Evolutionary conservation across 331 rosid genomes (phyloP).

Genomic region (Erythrophleum ivorense): DNA sequence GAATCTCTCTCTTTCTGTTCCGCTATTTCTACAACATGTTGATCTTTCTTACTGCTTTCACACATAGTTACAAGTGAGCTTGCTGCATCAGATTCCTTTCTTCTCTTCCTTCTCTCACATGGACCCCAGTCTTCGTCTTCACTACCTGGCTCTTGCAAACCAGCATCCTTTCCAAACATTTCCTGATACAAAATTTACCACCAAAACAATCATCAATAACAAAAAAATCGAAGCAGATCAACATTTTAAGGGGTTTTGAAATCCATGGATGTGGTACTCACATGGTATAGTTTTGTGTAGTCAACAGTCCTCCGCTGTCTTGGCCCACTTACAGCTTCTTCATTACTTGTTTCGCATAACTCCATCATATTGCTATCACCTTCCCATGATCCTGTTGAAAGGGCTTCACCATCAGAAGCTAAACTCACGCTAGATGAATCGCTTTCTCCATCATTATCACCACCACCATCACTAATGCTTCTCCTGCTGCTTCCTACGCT

Average conservation of each 20-base stretch:
- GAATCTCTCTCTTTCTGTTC: slow-evolving; percentile 31
- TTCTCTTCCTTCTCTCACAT: slow-evolving; percentile 63
- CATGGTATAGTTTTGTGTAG: slow-evolving; percentile 71
- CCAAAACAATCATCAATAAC: too few species aligned
- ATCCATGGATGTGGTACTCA: too few species aligned
- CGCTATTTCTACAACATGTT: slow-evolving; percentile 37
- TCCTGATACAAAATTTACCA: slow-evolving; percentile 57
- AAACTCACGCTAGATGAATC: slow-evolving; percentile 58
- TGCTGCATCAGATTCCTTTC: slow-evolving; percentile 83
- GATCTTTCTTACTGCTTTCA: slow-evolving; percentile 57
- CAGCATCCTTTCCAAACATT: slow-evolving; percentile 83
- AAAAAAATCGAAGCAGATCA: too few species aligned
- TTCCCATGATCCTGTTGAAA: too few species aligned
- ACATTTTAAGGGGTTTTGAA: too few species aligned
- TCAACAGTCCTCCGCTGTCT: slow-evolving; percentile 75
- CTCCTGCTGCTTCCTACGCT: slow-evolving; percentile 46
- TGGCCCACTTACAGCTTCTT: slow-evolving; percentile 52
- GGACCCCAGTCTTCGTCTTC: slow-evolving; percentile 97
- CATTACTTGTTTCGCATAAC: too few species aligned
- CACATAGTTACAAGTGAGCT: slow-evolving; percentile 80
- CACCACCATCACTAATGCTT: slow-evolving; percentile 48
- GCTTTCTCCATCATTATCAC: slow-evolving; percentile 49
- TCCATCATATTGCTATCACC: too few species aligned
- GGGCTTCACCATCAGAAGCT: too few species aligned
- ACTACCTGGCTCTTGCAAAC: slow-evolving; percentile 67